Evolutionary conservation across 495 filamentous ascomycete genomes (phyloP), one percentile per base, ranked within the genome.

Genomic region (Talaromyces thailandensis): DNA sequence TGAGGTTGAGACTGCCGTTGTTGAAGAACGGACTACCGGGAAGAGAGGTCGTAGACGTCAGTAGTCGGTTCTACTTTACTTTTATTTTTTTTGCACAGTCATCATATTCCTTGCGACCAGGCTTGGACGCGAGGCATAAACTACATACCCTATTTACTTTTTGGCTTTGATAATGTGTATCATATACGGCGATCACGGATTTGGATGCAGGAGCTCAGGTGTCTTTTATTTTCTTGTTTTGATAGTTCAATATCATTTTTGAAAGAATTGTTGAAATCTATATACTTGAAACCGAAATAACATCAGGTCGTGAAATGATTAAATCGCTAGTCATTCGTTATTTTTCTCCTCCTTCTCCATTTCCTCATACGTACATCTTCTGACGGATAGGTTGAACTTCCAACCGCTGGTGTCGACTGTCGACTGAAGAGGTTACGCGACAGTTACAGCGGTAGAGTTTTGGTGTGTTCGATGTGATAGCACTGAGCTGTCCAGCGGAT

Each of bases 1-100:
- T 61, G 93, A 96, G 65, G 87, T 91, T 59, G 89, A 91, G 67
- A 82, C 82, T 58, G 24, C 23, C 32, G 79, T 84, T 31, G 83
- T 84, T 62, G 86, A 88, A 68, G 86, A 85, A 56, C 90, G 91
- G 73, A 89, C 91, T 70, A 88, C 89, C 64, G 89, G 83, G 37
- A 86, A 90, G 62, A 75, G 83, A 56, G 76, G 76, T 40, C 65
- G 78, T 9, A 71, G 77, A 61, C 68, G 74, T 18, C 69, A 71
- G 56, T 79, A 67, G 65, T 18, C 8, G 24, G 28, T 28, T 58
- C 18, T 58, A 23, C 57, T 43, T 45, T 29, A 2, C 26, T 12
- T 12, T 21, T 29, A 26, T 28, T 60, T 31, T 37, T 29, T 6
- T 62, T 53, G 56, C 18, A 55, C n/a, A 55, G 26, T 3, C 51